These are phyloP conservation scores for Pichia sp. DNA, from an alignment of 1,139 yeast species.

Conservation along the genomic window DNA sequence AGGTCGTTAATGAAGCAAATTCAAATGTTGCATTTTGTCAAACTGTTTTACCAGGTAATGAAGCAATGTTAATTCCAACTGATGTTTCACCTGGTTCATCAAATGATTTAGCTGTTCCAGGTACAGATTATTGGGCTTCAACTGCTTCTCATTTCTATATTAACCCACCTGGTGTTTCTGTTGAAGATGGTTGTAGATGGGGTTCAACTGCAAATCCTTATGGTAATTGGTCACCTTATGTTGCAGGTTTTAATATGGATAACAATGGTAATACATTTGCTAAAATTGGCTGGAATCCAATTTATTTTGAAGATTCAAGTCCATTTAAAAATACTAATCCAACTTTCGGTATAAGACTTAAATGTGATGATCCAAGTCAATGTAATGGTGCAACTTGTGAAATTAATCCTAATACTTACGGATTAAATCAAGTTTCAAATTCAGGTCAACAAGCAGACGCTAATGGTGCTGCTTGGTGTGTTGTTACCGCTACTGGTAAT, in stretches of 20 bases:
- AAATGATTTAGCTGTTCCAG: constrained; percentile 73
- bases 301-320: constrained; percentile 53
- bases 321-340: constrained; percentile 55
- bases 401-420: constrained; percentile 63
- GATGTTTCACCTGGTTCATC: constrained; percentile 42
- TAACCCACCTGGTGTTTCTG: constrained; percentile 79
- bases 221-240: constrained; percentile 93
- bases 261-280: constrained; percentile 60
- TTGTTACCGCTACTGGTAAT: constrained; percentile 65
- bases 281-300: constrained; percentile 89
- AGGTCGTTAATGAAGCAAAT: constrained; percentile 49
- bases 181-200: constrained; percentile 79
- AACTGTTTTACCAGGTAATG: constrained; percentile 89
- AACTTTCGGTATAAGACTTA: constrained; percentile 62
- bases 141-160: constrained; percentile 86
- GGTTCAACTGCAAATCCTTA: constrained; percentile 58
- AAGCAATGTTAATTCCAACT: constrained; percentile 89
- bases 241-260: constrained; percentile 85
- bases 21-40: constrained; percentile 77
- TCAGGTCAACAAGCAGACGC: constrained; percentile 38
- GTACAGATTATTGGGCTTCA: constrained; percentile 48
- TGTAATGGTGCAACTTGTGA: constrained; percentile 77
- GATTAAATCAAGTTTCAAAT: constrained; percentile 46
- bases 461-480: constrained; percentile 74
- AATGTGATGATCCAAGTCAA: constrained; percentile 59